Conservation (phyloP, 2,329 filamentous ascomycete species). For the Curvularia hawaiiensis region DNA sequence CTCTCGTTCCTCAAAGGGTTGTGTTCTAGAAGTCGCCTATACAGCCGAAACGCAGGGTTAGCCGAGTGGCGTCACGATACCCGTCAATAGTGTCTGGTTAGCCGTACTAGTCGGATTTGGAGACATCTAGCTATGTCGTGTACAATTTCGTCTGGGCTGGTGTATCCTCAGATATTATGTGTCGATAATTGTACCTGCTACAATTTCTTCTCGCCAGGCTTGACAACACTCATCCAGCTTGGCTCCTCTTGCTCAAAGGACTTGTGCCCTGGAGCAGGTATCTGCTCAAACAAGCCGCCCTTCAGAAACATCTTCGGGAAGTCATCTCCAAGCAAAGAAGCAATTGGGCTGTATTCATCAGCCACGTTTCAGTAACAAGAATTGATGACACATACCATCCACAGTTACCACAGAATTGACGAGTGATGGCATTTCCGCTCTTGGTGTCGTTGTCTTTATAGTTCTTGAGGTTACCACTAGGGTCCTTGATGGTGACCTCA, state of each 20-base stretch:
- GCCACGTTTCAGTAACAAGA: not conserved
- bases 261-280: constrained; percentile 22
- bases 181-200: not conserved
- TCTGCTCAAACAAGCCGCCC: constrained; percentile 33
- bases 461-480: constrained; percentile 26
- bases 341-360: constrained; percentile 27
- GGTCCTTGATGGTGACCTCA: constrained; percentile 30
- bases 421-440: constrained; percentile 33
- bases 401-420: constrained; percentile 40
- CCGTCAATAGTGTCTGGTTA: not conserved
- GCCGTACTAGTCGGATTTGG: not conserved
- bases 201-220: not conserved
- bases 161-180: too few relatives aligned
- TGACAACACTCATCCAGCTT: constrained; percentile 29
- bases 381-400: constrained; percentile 29
- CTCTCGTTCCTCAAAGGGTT: too few relatives aligned
- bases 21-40: not conserved
- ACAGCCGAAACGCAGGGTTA: not conserved
- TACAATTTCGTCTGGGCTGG: not conserved
- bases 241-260: constrained; percentile 28
- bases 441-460: constrained; percentile 37
- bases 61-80: too few relatives aligned
- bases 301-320: constrained; percentile 29
- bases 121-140: too few relatives aligned
- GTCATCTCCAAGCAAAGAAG: constrained; percentile 20